A percentile compares a stretch with the other conserved stretches of the same genome.
Conservation (phyloP, 1,284 basidiomycete genomes). For the Ceratobasidium sp. region DNA sequence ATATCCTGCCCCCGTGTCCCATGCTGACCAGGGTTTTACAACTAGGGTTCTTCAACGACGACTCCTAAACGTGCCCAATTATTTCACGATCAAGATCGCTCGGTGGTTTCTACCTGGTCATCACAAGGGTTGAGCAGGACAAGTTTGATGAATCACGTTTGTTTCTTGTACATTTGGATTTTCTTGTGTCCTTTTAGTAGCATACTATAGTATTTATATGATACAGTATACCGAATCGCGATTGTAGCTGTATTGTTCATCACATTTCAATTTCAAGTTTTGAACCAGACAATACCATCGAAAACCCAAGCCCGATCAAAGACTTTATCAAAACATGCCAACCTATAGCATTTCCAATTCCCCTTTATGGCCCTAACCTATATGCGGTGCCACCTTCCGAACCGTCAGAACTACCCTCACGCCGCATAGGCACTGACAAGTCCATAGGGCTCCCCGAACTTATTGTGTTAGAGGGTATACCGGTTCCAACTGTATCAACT, state of each 20-base stretch:
- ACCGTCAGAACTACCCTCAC: slow-evolving; percentile 10
- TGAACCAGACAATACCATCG: not conserved
- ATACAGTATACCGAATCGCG: not conserved
- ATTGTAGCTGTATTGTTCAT: not conserved
- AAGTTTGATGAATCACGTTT: not conserved
- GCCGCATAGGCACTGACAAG: not conserved
- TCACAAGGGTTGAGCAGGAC: not conserved
- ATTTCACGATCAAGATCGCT: slow-evolving; percentile 5
- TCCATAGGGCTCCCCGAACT: not conserved
- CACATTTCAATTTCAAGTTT: not conserved
- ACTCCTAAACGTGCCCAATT: slow-evolving; percentile 44
- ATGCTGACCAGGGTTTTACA: too few relatives aligned
- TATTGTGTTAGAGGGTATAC: not conserved
- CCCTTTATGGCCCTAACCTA: not conserved
- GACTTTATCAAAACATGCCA: not conserved
- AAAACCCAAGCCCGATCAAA: not conserved
- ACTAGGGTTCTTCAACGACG: slow-evolving; percentile 42
- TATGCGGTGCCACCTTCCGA: not conserved
- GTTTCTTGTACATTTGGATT: not conserved
- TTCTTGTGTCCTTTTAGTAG: not conserved
- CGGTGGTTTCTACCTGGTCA: not conserved
- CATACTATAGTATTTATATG: not conserved
- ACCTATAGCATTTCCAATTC: not conserved
- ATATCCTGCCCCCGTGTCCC: not conserved
- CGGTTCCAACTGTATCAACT: not conserved